Conservation (phyloP, 148 eudicot species). For the Nepenthes mirabilis region DNA sequence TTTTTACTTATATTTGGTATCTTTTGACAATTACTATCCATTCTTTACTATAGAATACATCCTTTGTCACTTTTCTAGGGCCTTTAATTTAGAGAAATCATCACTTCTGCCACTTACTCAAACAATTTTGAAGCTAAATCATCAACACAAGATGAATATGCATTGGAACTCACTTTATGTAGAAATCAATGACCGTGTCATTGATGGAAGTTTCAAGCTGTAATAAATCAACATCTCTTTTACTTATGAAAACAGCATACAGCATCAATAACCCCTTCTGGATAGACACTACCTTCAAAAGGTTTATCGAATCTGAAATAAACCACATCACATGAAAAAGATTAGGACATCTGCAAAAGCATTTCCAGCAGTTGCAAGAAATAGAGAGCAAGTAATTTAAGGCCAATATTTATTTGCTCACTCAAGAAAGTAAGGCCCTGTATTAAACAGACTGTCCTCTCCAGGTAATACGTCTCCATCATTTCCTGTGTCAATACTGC, state of each 20-base stretch:
- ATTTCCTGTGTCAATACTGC: constrained; percentile 26
- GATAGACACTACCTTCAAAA: constrained; percentile 78
- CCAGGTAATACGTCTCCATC: constrained; percentile 21
- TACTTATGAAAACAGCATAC: constrained; percentile 80
- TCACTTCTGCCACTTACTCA: too few relatives aligned
- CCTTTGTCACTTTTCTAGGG: too few relatives aligned
- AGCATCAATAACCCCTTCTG: constrained; percentile 88
- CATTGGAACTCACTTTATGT: constrained; percentile 83
- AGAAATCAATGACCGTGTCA: constrained; percentile 92
- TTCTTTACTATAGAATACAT: too few relatives aligned
- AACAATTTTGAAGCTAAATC: too few relatives aligned
- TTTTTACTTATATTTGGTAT: too few relatives aligned
- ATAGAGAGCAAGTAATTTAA: background rate
- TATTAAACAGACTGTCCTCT: constrained; percentile 12
- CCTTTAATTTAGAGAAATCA: too few relatives aligned
- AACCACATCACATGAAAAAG: background rate
- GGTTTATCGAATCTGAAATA: constrained; percentile 54
- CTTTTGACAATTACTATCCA: background rate
- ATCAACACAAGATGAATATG: too few relatives aligned
- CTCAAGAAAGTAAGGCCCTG: constrained; percentile 54
- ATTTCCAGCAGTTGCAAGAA: too few relatives aligned
- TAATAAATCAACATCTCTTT: constrained; percentile 75
- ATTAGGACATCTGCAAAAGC: background rate
- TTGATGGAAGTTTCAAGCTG: constrained; percentile 74
- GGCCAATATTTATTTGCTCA: constrained; percentile 21